A percentile compares a stretch with the other conserved stretches of the same genome.
phyloP scores from a whole-genome alignment of 805 yeast genomes.

The Hanseniaspora mollemarum region DNA sequence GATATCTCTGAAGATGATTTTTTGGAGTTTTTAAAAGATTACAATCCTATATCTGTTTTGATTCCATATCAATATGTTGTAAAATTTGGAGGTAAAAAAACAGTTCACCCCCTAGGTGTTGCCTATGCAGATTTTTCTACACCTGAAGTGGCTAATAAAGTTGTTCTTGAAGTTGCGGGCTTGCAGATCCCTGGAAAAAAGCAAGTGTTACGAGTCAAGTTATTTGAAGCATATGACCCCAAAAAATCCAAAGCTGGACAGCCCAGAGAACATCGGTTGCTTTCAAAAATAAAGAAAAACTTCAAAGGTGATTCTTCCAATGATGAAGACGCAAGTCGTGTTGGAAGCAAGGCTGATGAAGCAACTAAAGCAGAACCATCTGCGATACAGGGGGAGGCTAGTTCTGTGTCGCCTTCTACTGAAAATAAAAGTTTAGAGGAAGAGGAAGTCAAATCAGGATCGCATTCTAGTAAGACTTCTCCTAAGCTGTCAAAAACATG shows the following conservation, averaged over 20 bases:
- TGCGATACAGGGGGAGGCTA: no score
- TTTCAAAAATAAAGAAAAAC: slow-evolving; percentile 4
- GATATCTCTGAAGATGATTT: slow-evolving; percentile 45
- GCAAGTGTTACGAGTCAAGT: not conserved
- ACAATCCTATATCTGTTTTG: slow-evolving; percentile 36
- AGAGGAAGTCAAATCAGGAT: not conserved
- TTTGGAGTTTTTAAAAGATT: slow-evolving; percentile 34
- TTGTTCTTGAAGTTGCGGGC: slow-evolving; percentile 33
- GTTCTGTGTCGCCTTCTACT: no score
- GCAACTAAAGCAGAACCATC: not conserved
- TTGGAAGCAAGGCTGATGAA: not conserved
- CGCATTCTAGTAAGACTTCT: not conserved
- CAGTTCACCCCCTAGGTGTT: slow-evolving; percentile 45
- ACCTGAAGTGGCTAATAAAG: slow-evolving; percentile 51
- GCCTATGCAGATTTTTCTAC: slow-evolving; percentile 75
- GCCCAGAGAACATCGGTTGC: not conserved
- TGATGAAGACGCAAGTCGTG: not conserved
- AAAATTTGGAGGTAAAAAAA: slow-evolving; percentile 31
- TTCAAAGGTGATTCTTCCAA: not conserved
- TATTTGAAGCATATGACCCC: slow-evolving; percentile 15
- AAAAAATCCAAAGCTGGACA: not conserved
- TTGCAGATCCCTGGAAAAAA: not conserved
- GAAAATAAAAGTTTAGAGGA: no score
- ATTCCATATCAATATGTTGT: slow-evolving; percentile 46
- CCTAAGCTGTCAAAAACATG: slow-evolving; percentile 33